Evolutionary conservation across 1,284 basidiomycete species (phyloP).

Genomic region (Trichosporon ovoides): DNA sequence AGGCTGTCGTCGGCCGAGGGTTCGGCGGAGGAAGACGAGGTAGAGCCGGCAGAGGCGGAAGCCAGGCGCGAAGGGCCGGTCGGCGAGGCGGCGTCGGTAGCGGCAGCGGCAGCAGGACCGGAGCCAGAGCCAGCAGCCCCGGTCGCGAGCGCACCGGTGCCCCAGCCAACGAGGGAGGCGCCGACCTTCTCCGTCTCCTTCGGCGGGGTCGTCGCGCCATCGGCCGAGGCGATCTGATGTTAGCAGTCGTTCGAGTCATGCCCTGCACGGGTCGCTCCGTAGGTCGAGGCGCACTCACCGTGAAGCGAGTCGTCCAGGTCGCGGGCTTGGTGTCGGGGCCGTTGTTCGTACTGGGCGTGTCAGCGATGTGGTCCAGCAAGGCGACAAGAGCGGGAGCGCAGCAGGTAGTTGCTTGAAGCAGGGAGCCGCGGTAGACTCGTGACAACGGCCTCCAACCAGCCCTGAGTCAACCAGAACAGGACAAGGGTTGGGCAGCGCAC

Average conservation of each 20-base stretch:
- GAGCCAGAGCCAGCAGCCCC: background rate
- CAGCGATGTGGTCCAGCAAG: background rate
- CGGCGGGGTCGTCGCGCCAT: conserved; percentile 39
- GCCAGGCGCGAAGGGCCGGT: background rate
- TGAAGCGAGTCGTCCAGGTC: conserved; percentile 50
- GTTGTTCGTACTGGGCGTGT: background rate
- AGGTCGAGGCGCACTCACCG: conserved; percentile 14
- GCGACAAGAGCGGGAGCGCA: too few relatives aligned
- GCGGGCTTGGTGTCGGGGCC: conserved; percentile 18
- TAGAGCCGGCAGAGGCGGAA: too few relatives aligned
- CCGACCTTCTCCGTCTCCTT: conserved; percentile 22
- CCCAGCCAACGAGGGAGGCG: conserved; percentile 37
- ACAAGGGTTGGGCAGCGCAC: too few relatives aligned
- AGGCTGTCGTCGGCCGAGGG: background rate
- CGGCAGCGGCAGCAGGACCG: background rate
- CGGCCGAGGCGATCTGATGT: conserved; percentile 34
- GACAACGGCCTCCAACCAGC: too few relatives aligned
- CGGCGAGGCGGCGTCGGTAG: background rate
- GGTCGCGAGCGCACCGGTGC: conserved; percentile 12
- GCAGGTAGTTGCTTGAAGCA: too few relatives aligned
- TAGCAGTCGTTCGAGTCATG: too few relatives aligned
- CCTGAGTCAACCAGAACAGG: too few relatives aligned
- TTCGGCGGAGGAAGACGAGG: background rate
- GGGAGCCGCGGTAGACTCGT: too few relatives aligned
- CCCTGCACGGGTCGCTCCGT: too few relatives aligned